Evolutionary conservation across 768 basidiomycete genomes (phyloP).

Genomic region (Mycena rebaudengoi): DNA sequence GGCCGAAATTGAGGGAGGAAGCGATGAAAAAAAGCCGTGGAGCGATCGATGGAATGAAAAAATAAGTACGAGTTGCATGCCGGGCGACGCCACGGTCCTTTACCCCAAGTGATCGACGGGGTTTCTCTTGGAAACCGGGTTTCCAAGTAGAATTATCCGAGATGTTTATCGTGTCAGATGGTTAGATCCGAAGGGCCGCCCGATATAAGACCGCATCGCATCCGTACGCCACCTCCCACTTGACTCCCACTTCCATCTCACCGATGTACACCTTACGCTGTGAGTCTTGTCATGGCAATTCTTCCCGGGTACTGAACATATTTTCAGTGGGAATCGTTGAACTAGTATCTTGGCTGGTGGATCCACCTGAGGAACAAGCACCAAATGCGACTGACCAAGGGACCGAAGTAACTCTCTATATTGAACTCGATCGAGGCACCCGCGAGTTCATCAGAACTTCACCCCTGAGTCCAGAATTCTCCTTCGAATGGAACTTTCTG

Average conservation of each 20-base stretch:
- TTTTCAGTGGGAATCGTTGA: background rate
- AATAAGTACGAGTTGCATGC: too few species aligned
- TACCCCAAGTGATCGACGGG: too few species aligned
- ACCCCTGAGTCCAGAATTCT: background rate
- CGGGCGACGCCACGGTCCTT: too few species aligned
- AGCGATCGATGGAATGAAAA: too few species aligned
- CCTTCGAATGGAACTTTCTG: conserved; percentile 4
- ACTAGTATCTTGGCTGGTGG: background rate
- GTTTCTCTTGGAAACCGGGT: too few species aligned
- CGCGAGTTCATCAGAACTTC: background rate
- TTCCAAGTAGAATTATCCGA: too few species aligned
- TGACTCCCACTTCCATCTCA: background rate
- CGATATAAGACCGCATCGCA: background rate
- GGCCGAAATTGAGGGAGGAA: too few species aligned
- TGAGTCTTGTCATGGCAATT: background rate
- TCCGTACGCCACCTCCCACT: background rate
- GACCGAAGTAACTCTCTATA: background rate
- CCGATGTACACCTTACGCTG: background rate
- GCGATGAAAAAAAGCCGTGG: too few species aligned
- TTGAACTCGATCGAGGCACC: background rate
- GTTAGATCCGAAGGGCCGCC: background rate
- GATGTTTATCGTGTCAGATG: too few species aligned
- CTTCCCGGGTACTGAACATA: background rate
- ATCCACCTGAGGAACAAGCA: background rate
- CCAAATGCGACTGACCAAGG: background rate